Base-by-base conservation (phyloP, 2,329 filamentous ascomycete species). In the Colletotrichum sp. region DNA sequence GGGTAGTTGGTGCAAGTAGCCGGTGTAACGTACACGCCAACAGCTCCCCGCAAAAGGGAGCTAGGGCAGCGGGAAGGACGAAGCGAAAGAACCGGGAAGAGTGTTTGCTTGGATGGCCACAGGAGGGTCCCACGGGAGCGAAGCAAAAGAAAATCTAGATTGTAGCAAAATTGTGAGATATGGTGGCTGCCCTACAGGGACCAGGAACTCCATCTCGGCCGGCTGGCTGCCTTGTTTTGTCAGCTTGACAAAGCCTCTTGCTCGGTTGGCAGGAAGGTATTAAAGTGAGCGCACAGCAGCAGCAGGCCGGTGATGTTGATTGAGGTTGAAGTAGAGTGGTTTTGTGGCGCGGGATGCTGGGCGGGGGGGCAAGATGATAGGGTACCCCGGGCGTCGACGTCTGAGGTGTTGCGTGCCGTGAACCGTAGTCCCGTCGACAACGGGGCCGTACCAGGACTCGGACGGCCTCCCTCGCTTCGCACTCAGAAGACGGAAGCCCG, bases 121-220 rank as follows among this genome's bases (percentile, higher is more conserved):
- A 28, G 18, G 26, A 34, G 21, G 10, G 18, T 32, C 24, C n/a
- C 34, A 52, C 63, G 63, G 34, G 55, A 24, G 21, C 32, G 21
- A 28, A 49, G 44, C 26, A 52, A 69, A 21, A 32, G 39, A 55
- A n/a, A 30, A 28, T 62, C 65, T 55, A 71, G 66, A 63, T 62
- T 34, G 21, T 39, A 8, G 9, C 7, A 21, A 52, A 21, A 18
- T 26, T 59, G 55, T 28, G 65, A 18, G 52, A 75, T 55, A 63
- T 75, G 65, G 36, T 60, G 44, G 44, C 44, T 52, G 44, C 44
- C n/a, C 44, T 21, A 21, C n/a, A 21, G 44, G 44, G n/a, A 52
- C n/a, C 44, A 21, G 16, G n/a, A 52, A 1, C 78, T 88, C 4
- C 81, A 84, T 62, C 36, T 67, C 60, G 36, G 86, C 87, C 5